Evolutionary conservation across 192 early-diverging fungal genomes (phyloP).

Genomic region (Paraglomus brasilianum): DNA sequence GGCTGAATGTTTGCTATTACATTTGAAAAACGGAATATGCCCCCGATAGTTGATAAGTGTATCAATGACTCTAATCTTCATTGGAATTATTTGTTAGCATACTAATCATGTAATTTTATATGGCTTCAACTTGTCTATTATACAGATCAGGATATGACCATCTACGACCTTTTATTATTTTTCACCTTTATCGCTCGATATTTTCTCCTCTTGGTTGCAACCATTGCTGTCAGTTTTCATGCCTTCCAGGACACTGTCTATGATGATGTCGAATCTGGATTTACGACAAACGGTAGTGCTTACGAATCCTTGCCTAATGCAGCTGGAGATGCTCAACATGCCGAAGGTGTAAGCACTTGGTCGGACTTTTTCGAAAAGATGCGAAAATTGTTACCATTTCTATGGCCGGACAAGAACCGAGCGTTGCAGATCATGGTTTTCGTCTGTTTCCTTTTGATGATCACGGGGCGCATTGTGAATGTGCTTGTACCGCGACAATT

Average conservation of each 20-base stretch:
- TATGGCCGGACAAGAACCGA: slow-evolving; percentile 72
- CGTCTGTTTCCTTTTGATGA: slow-evolving; percentile 66
- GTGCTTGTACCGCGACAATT: slow-evolving; percentile 82
- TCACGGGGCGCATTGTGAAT: slow-evolving; percentile 70
- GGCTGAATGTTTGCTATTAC: neutral
- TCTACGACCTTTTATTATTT: slow-evolving; percentile 43
- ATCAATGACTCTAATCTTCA: neutral
- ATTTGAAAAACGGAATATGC: neutral
- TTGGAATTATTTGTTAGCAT: neutral
- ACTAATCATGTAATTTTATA: neutral
- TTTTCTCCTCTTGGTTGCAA: slow-evolving; percentile 35
- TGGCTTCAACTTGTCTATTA: neutral
- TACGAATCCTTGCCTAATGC: slow-evolving; percentile 25
- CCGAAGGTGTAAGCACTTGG: slow-evolving; percentile 35
- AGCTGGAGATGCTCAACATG: slow-evolving; percentile 32
- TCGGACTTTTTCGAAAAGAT: slow-evolving; percentile 54
- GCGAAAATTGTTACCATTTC: slow-evolving; percentile 71
- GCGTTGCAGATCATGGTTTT: slow-evolving; percentile 68
- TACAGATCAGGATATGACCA: slow-evolving; percentile 27
- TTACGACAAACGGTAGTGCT: slow-evolving; percentile 18
- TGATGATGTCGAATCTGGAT: slow-evolving; percentile 30
- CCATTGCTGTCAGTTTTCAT: slow-evolving; percentile 40
- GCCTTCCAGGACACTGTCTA: slow-evolving; percentile 28
- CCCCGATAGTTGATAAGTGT: slow-evolving; percentile 21
- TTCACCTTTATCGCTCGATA: slow-evolving; percentile 50